Evolutionary conservation across 108 stramenopile species (phyloP).

Genomic region (Cyclotella baltica): DNA sequence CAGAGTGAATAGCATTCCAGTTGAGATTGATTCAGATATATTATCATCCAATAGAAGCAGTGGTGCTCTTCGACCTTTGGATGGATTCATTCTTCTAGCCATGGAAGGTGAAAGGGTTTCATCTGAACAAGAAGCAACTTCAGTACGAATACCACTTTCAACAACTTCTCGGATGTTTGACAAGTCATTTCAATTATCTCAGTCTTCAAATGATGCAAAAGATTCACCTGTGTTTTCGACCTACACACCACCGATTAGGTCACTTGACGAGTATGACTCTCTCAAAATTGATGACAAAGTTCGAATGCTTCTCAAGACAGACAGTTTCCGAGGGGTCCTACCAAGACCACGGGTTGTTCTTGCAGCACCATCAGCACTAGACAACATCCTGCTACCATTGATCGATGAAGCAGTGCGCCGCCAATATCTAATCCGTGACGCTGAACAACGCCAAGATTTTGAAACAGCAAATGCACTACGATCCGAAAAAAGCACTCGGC

Average conservation of each 20-base stretch:
- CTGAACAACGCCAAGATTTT: constrained; percentile 65
- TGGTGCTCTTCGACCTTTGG: constrained; percentile 33
- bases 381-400: constrained; percentile 79
- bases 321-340: constrained; percentile 71
- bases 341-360: constrained; percentile 74
- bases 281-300: constrained; percentile 73
- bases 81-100: constrained; percentile 46
- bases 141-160: constrained; percentile 69
- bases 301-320: constrained; percentile 67
- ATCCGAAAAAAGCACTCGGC: constrained; percentile 66
- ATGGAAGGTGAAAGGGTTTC: constrained; percentile 67
- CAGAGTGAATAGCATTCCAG: constrained; percentile 23
- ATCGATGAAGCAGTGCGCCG: constrained; percentile 87
- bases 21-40: constrained; percentile 37
- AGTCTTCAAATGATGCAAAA: neutral
- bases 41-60: constrained; percentile 9
- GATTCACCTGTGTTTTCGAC: constrained; percentile 62
- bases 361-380: constrained; percentile 60
- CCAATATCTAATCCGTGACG: constrained; percentile 78
- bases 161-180: constrained; percentile 62
- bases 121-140: constrained; percentile 43
- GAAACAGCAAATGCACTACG: constrained; percentile 61
- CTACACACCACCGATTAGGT: constrained; percentile 74
- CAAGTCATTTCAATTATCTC: constrained; percentile 20
- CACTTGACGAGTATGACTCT: constrained; percentile 73